A percentile compares a stretch with the other conserved stretches of the same genome.
These are phyloP conservation scores for Backusella tarrabulga DNA, from an alignment of 192 early-diverging fungal species.

Conservation along the genomic window DNA sequence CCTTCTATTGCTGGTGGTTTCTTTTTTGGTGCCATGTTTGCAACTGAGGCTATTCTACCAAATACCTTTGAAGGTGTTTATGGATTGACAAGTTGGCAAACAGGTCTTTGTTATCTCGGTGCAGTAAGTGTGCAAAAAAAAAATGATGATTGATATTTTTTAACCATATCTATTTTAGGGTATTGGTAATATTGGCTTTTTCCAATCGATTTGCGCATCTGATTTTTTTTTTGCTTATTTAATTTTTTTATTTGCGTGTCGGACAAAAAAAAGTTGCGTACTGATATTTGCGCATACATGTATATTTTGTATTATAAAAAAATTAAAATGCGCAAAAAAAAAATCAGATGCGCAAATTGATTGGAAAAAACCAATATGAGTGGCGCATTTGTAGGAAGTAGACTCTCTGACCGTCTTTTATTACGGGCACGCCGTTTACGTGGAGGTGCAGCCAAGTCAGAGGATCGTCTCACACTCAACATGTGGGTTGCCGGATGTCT, in stretches of 20 bases:
- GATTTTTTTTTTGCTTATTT: too few relatives aligned
- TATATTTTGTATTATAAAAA: too few relatives aligned
- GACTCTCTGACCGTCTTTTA: constrained; percentile 39
- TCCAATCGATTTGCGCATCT: too few relatives aligned
- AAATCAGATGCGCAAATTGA: too few relatives aligned
- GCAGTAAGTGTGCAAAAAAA: not conserved
- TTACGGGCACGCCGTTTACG: constrained; percentile 33
- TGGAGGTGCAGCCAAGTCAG: constrained; percentile 31
- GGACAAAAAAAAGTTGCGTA: too few relatives aligned
- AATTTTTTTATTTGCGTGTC: too few relatives aligned
- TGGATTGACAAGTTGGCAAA: constrained; percentile 22
- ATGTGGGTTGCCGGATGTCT: constrained; percentile 40
- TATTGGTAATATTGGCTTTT: too few relatives aligned
- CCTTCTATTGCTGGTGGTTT: constrained; percentile 37
- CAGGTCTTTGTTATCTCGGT: constrained; percentile 11
- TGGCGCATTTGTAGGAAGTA: constrained; percentile 39
- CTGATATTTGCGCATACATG: too few relatives aligned
- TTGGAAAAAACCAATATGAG: too few relatives aligned
- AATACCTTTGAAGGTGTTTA: constrained; percentile 4
- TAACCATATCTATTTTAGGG: constrained; percentile 21
- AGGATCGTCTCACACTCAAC: constrained; percentile 41
- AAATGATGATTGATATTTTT: too few relatives aligned
- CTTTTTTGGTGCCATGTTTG: constrained; percentile 47
- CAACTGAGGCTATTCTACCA: constrained; percentile 34
- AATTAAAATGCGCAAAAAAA: too few relatives aligned